Evolutionary conservation across 495 filamentous ascomycete genomes (phyloP).

Genomic region (Hyaloscypha hepaticicola): DNA sequence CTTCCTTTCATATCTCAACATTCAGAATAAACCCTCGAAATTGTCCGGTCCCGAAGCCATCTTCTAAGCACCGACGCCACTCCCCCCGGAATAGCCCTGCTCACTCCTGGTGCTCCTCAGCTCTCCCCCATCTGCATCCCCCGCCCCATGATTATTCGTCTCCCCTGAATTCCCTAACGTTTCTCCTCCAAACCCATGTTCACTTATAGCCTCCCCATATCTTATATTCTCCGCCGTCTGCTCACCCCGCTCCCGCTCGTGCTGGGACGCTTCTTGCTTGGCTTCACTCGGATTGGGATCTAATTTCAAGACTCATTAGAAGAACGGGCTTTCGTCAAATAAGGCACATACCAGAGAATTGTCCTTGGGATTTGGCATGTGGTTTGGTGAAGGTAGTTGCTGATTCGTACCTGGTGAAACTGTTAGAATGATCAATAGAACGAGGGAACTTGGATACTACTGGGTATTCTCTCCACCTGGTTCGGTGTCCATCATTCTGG

Average conservation of each 20-base stretch:
- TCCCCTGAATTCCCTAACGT: conserved; percentile 33
- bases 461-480: conserved; percentile 64
- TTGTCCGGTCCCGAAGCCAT: background rate
- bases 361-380: conserved; percentile 55
- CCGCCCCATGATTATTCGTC: conserved; percentile 31
- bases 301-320: background rate
- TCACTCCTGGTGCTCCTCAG: conserved; percentile 48
- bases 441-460: conserved; percentile 37
- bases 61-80: conserved; percentile 53
- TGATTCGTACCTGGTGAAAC: conserved; percentile 56
- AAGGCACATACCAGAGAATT: conserved; percentile 50
- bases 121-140: conserved; percentile 10
- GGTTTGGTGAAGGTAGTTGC: conserved; percentile 47
- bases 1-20: background rate
- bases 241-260: conserved; percentile 36
- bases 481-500: conserved; percentile 57
- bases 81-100: conserved; percentile 61
- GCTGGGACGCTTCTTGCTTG: conserved; percentile 25
- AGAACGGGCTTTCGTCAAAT: background rate
- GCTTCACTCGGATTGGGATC: conserved; percentile 25
- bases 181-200: conserved; percentile 41
- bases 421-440: background rate
- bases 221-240: conserved; percentile 49
- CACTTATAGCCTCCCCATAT: conserved; percentile 47
- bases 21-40: background rate